These are phyloP conservation scores for Pouteria campechiana DNA, from an alignment of 179 eudicot species.

Conservation along the genomic window DNA sequence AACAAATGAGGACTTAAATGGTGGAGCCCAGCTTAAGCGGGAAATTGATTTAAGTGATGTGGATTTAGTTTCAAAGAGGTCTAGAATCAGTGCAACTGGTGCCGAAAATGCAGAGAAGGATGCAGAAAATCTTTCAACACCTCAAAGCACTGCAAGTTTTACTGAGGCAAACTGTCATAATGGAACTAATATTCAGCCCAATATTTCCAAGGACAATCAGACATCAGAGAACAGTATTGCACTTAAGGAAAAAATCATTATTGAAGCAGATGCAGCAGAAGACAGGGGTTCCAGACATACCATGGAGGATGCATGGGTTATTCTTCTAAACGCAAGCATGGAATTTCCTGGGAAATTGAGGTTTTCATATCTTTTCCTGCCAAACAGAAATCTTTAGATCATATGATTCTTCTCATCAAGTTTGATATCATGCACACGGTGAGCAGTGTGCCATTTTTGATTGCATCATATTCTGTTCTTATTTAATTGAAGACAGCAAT, in stretches of 20 bases:
- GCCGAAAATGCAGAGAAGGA: not conserved
- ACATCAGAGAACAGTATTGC: constrained; percentile 2
- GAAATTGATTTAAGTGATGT: constrained; percentile 12
- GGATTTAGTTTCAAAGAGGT: constrained; percentile 19
- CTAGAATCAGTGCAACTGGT: constrained; percentile 7
- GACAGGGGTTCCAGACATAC: constrained; percentile 63
- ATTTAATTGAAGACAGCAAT: too few species aligned
- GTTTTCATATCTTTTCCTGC: constrained; percentile 5
- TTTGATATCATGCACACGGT: too few species aligned
- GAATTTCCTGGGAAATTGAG: constrained; percentile 40
- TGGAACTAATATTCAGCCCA: not conserved
- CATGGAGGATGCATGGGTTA: constrained; percentile 74
- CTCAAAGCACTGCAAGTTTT: too few species aligned
- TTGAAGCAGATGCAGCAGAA: constrained; percentile 64
- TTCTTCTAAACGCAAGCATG: constrained; percentile 30
- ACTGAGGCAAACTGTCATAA: too few species aligned
- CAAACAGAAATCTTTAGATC: too few species aligned
- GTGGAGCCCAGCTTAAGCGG: constrained; percentile 19
- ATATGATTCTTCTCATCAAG: too few species aligned
- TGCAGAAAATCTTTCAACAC: too few species aligned
- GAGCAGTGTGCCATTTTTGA: too few species aligned
- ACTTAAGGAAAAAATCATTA: constrained; percentile 12
- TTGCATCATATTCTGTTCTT: too few species aligned
- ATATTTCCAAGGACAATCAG: not conserved
- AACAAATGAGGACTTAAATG: not conserved